A percentile compares a stretch with the other conserved stretches of the same genome.
Evolutionary conservation across 1,139 yeast genomes (phyloP).

Genomic region (Yueomyces sp.): DNA sequence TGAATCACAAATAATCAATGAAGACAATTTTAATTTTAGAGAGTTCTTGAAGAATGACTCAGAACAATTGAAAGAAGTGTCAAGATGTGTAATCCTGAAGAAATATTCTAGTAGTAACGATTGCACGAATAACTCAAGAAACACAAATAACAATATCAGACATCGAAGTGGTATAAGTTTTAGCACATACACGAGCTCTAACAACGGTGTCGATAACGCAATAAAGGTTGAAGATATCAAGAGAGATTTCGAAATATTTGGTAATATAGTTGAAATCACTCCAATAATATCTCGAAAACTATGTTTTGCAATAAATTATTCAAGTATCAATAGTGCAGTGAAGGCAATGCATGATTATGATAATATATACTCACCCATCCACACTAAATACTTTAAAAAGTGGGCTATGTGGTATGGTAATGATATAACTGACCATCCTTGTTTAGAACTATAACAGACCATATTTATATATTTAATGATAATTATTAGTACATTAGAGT

Average conservation of each 20-base stretch:
- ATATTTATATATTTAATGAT: slow-evolving; percentile 74
- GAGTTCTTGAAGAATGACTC: neutral
- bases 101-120: slow-evolving; percentile 26
- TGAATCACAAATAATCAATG: neutral
- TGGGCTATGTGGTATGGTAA: slow-evolving; percentile 61
- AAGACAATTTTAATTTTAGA: neutral
- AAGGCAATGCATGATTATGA: slow-evolving; percentile 42
- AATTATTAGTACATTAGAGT: slow-evolving; percentile 71
- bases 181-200: too few species aligned
- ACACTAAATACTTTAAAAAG: slow-evolving; percentile 33
- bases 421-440: slow-evolving; percentile 53
- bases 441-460: slow-evolving; percentile 18
- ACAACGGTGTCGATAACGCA: too few species aligned
- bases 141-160: too few species aligned
- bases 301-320: slow-evolving; percentile 50
- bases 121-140: slow-evolving; percentile 16
- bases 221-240: slow-evolving; percentile 18
- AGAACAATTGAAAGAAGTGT: slow-evolving; percentile 19
- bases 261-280: slow-evolving; percentile 47
- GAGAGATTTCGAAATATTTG: slow-evolving; percentile 43
- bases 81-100: slow-evolving; percentile 32
- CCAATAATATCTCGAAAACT: slow-evolving; percentile 59
- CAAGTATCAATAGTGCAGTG: slow-evolving; percentile 52
- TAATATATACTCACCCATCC: slow-evolving; percentile 24
- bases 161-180: too few species aligned